These are phyloP conservation scores for Xylariaceae sp. DNA, from an alignment of 2,329 filamentous ascomycete genomes.

Conservation along the genomic window DNA sequence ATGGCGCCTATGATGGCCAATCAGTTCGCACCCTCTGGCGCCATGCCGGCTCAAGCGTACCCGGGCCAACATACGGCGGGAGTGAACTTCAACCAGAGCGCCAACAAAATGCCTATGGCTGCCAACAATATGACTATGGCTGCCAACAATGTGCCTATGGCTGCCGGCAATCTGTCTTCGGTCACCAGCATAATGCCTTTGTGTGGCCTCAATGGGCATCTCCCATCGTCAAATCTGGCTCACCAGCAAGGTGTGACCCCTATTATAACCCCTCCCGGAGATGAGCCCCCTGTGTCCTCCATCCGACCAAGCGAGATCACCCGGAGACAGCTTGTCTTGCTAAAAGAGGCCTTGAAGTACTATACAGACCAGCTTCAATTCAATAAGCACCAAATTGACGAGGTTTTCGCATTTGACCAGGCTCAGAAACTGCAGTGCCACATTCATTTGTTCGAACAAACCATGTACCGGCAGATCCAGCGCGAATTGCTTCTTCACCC, in stretches of 20 bases:
- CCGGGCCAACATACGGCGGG: conserved; percentile 17
- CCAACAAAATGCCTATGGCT: not conserved
- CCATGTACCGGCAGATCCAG: conserved; percentile 38
- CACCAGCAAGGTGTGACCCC: conserved; percentile 6
- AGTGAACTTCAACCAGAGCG: conserved; percentile 8
- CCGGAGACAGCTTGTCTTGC: conserved; percentile 51
- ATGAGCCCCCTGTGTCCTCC: conserved; percentile 49
- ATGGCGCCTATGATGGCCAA: conserved; percentile 23
- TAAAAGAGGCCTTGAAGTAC: conserved; percentile 51
- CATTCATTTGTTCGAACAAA: conserved; percentile 49
- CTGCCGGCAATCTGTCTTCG: not conserved
- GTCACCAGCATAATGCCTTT: not conserved
- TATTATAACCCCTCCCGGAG: conserved; percentile 16
- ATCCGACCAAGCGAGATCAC: conserved; percentile 60
- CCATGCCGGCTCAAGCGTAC: conserved; percentile 21
- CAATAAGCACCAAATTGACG: conserved; percentile 61
- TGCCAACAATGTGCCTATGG: not conserved
- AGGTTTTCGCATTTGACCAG: conserved; percentile 16
- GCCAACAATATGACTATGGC: not conserved
- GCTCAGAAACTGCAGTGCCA: conserved; percentile 41
- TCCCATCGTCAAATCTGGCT: conserved; percentile 4
- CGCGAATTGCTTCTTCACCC: conserved; percentile 18
- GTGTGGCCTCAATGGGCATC: conserved; percentile 3
- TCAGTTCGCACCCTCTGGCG: conserved; percentile 23
- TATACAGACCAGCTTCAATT: conserved; percentile 56